Conservation (phyloP, 2,329 filamentous ascomycete species). For the Lasiodiplodia citricola region DNA sequence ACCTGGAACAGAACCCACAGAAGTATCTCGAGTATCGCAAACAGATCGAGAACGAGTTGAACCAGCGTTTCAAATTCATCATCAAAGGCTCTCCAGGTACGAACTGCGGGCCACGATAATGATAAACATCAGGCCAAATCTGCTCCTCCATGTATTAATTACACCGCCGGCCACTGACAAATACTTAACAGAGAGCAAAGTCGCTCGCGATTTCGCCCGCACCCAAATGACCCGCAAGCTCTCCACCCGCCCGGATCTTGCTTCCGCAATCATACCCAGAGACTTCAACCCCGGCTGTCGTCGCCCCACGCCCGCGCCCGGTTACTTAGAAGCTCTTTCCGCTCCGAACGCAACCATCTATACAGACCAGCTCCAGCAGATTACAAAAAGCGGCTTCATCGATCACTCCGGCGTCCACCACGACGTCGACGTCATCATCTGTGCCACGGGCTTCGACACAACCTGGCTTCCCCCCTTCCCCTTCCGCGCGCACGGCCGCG, state of each 20-base stretch:
- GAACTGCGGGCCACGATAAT: background rate
- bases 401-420: conserved; percentile 49
- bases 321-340: conserved; percentile 58
- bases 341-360: conserved; percentile 58
- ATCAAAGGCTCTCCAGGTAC: conserved; percentile 49
- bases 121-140: background rate
- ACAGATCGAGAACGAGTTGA: conserved; percentile 49
- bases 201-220: conserved; percentile 47
- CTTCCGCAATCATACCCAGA: conserved; percentile 41
- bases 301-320: conserved; percentile 55
- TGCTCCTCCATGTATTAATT: conserved; percentile 44
- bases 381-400: conserved; percentile 53
- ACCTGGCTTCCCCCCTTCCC: conserved; percentile 49
- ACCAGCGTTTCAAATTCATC: conserved; percentile 54
- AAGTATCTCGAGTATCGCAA: conserved; percentile 52
- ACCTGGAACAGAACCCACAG: conserved; percentile 50
- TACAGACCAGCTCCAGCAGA: conserved; percentile 52
- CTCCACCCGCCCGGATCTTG: conserved; percentile 49
- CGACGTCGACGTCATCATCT: conserved; percentile 51
- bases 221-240: conserved; percentile 58
- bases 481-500: conserved; percentile 45
- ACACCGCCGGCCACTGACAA: conserved; percentile 46
- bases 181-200: conserved; percentile 34
- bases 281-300: conserved; percentile 52
- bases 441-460: conserved; percentile 54